Evolutionary conservation across 345 rosid genomes (phyloP), one percentile per base, ranked within the genome.

Genomic region (Camelina hispida): DNA sequence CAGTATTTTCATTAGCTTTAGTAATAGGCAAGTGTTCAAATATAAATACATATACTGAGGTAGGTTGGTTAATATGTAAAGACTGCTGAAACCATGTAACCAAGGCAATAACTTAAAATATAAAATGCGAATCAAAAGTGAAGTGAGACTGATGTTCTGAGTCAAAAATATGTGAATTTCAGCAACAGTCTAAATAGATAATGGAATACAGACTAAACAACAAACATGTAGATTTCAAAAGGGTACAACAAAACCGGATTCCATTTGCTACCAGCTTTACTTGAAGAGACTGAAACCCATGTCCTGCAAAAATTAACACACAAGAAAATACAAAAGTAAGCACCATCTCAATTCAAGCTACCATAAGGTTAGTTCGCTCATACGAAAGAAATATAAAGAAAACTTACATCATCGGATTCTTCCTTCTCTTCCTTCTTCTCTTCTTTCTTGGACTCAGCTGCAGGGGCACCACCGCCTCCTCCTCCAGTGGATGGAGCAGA

Each of bases 361-460:
- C 25, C 25, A 1, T 23, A 23, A 23, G 3, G 25, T 1, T 23
- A 23, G 25, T 0, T 23, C 25, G 25, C 25, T 1, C 25, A 23
- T 23, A 23, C 1, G 22, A 20, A 18, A 25, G 13, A 13, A 42
- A 70, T n/a, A 6, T 20, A 20, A 20, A 20, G 22, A 20, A 20
- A 62, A 66, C 86, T 86, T 71, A 91, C 97, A 10, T 89, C 97
- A 17, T 92, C 96, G 4, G 91, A 88, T 67, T 89, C 97, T 72
- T 91, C 96, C 71, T 85, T 84, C 83, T 85, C 88, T 69, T 88
- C 96, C 1, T 84, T 86, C 74, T 91, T 89, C 75, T 91, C 93
- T 57, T 89, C 97, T 73, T 88, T 85, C 86, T 90, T 87, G 9
- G 90, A 18, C 85, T 89, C 93, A n/a, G 89, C 87, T 0, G 88